Conservation (phyloP, 2,329 filamentous ascomycete genomes). For the Alternaria gansuensis region DNA sequence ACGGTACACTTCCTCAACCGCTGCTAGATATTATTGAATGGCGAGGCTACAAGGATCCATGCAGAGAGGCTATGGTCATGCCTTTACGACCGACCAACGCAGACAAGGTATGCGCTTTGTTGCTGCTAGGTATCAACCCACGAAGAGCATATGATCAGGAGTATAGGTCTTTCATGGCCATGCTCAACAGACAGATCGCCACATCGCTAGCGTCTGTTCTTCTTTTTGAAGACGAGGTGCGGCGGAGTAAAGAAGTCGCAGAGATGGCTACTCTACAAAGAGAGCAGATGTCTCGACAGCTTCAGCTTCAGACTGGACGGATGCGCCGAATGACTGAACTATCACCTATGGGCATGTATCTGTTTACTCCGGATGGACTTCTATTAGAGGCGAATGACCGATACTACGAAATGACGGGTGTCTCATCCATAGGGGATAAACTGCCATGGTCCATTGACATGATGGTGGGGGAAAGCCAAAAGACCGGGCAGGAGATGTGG, state of each 20-base stretch:
- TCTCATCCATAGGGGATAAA: constrained; percentile 49
- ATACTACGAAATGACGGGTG: constrained; percentile 60
- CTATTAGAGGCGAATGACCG: constrained; percentile 57
- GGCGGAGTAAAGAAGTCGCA: constrained; percentile 36
- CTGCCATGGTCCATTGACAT: constrained; percentile 57
- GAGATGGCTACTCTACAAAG: constrained; percentile 42
- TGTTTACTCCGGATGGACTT: constrained; percentile 53
- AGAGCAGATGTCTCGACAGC: constrained; percentile 40
- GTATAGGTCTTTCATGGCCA: constrained; percentile 42
- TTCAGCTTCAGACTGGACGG: constrained; percentile 44
- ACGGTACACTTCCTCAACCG: constrained; percentile 40
- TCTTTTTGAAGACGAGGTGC: constrained; percentile 47
- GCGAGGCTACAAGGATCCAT: constrained; percentile 47
- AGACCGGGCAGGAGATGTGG: constrained; percentile 53
- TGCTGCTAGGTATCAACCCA: constrained; percentile 47
- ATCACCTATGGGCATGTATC: constrained; percentile 47
- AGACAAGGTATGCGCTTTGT: constrained; percentile 45
- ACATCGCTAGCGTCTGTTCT: constrained; percentile 49
- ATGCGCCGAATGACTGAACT: constrained; percentile 50
- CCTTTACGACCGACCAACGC: constrained; percentile 45
- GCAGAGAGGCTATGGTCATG: constrained; percentile 46
- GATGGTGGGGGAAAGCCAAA: constrained; percentile 50
- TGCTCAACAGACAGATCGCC: constrained; percentile 46
- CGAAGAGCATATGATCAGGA: constrained; percentile 48
- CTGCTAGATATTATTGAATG: constrained; percentile 43